These are phyloP conservation scores for Evernia prunastri DNA, from an alignment of 495 filamentous ascomycete species.

Conservation along the genomic window DNA sequence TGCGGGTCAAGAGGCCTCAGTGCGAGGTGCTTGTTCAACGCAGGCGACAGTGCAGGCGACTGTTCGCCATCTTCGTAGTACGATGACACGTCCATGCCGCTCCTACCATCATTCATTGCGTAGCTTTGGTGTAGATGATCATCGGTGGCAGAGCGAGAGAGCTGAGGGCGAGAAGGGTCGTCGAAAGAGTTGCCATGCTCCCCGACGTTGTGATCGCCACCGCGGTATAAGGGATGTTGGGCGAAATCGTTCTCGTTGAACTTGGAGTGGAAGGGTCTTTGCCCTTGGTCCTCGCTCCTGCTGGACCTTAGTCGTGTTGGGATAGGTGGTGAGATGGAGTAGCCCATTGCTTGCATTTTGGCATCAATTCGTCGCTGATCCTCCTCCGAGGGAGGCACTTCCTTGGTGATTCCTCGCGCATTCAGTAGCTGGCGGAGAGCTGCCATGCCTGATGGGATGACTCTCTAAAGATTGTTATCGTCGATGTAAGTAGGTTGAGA, in stretches of 20 bases:
- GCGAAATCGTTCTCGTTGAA: slow-evolving; percentile 20
- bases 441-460: slow-evolving; percentile 29
- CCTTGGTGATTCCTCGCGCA: slow-evolving; percentile 14
- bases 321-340: slow-evolving; percentile 22
- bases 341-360: slow-evolving; percentile 25
- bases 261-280: slow-evolving; percentile 21
- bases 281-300: slow-evolving; percentile 16
- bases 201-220: slow-evolving; percentile 10
- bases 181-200: slow-evolving; percentile 19
- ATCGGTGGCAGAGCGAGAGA: slow-evolving; percentile 20
- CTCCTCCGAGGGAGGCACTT: slow-evolving; percentile 11
- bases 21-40: slow-evolving; percentile 22
- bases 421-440: slow-evolving; percentile 23
- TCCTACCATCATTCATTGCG: slow-evolving; percentile 7
- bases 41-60: slow-evolving; percentile 22
- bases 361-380: slow-evolving; percentile 18
- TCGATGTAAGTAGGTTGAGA: neutral
- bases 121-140: slow-evolving; percentile 14
- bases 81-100: slow-evolving; percentile 18
- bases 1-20: slow-evolving; percentile 18
- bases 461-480: slow-evolving; percentile 14
- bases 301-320: slow-evolving; percentile 13
- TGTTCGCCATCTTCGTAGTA: slow-evolving; percentile 22
- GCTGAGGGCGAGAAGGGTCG: slow-evolving; percentile 16
- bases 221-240: slow-evolving; percentile 17